Evolutionary conservation across 345 rosid species (phyloP), one percentile per base, ranked within the genome.

Genomic region (Salix exigua): DNA sequence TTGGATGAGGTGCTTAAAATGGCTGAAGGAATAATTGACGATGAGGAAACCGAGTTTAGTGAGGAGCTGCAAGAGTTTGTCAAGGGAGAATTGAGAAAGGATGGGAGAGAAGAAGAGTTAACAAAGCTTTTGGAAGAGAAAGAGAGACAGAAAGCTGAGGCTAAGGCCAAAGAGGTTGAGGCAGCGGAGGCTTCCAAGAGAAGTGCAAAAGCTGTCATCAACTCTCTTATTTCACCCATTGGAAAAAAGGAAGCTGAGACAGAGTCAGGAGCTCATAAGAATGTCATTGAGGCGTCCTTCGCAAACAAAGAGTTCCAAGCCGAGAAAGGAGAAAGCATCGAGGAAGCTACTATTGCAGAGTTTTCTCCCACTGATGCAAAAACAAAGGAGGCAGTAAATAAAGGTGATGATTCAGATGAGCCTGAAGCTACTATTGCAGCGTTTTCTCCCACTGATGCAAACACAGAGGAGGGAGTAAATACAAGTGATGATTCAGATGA

Each of bases 111-210:
- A 48, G 94, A 88, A 18, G 96, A 94, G 50, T 81, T 92, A 82
- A 77, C 81, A 30, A 91, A 86, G 85, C 95, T 94, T 70, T 86
- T 94, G 82, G 97, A 90, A 71, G 92, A 91, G 74, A 94, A 94
- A 82, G 94, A 89, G 85, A 87, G 91, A 81, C 84, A 73, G 78
- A 94, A 93, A 76, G 97, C 94, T 21, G 97, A 94, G 83, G 98
- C 95, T 25, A 89, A 90, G 86, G 98, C 94, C 28, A 89, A 78
- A 81, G 97, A 90, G 85, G 78, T 62, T 1, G 97, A 86, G 80
- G 97, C 85, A 46, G 89, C 88, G 3, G 97, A 94, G 82, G 97
- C 89, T 2, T 86, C 92, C 66, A 93, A 88, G 89, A 88, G 83
- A 81, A 86, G 87, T 73, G 92, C 91, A 48, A 85, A 81, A 53